phyloP scores from a whole-genome alignment of 2,329 filamentous ascomycete species.

The Nectriaceae sp. region DNA sequence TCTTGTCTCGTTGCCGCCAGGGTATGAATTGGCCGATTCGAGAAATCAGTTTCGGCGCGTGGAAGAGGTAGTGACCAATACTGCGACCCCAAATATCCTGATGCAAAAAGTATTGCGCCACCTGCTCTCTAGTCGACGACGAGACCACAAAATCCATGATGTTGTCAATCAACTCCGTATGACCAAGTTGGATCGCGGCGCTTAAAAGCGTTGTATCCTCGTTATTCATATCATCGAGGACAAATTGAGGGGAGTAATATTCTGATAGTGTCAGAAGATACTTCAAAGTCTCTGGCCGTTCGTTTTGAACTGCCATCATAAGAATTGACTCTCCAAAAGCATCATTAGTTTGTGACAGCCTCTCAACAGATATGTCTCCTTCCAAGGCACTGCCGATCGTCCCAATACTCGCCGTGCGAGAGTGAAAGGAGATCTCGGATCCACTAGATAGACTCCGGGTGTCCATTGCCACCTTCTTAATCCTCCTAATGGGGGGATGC shows the following conservation, averaged over 20 bases:
- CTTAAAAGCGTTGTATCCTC: constrained; percentile 88
- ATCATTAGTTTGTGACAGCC: constrained; percentile 70
- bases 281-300: constrained; percentile 69
- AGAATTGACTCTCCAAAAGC: constrained; percentile 77
- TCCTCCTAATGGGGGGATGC: constrained; percentile 46
- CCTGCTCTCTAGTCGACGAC: constrained; percentile 53
- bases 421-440: constrained; percentile 82
- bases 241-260: constrained; percentile 69
- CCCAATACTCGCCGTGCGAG: constrained; percentile 74
- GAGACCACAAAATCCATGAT: constrained; percentile 72
- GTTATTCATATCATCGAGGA: constrained; percentile 84
- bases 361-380: constrained; percentile 83
- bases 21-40: constrained; percentile 77
- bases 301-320: constrained; percentile 82
- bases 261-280: constrained; percentile 79
- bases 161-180: constrained; percentile 72
- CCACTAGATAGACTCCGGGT: constrained; percentile 84
- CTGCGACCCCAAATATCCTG: constrained; percentile 87
- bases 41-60: constrained; percentile 78
- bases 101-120: constrained; percentile 69
- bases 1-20: constrained; percentile 91
- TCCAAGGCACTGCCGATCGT: constrained; percentile 75
- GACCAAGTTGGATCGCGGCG: constrained; percentile 84
- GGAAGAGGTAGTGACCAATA: constrained; percentile 94
- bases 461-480: constrained; percentile 87